Percentiles rank a stretch among this genome's conserved stretches.
Evolutionary conservation across 2,329 filamentous ascomycete genomes (phyloP).

Genomic region (Metarhizium guizhouense): DNA sequence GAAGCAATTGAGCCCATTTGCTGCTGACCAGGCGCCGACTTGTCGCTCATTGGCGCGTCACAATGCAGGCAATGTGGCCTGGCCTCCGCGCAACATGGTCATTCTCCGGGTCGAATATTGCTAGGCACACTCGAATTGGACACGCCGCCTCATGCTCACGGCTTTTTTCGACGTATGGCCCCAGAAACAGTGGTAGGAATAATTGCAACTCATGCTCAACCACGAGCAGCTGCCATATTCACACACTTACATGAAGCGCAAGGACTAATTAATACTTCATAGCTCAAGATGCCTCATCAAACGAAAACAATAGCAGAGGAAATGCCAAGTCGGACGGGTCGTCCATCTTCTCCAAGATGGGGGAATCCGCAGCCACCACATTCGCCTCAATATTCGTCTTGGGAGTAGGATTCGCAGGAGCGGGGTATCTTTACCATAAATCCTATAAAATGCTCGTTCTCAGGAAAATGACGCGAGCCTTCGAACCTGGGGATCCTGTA

Average conservation of each 20-base stretch:
- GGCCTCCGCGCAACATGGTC: background rate
- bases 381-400: constrained; percentile 66
- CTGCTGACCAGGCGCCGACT: too few species aligned
- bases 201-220: background rate
- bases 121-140: background rate
- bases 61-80: constrained; percentile 3
- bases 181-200: constrained; percentile 2
- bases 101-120: background rate
- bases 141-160: background rate
- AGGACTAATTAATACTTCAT: background rate
- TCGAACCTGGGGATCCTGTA: constrained; percentile 84
- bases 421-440: constrained; percentile 70
- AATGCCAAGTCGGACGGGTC: constrained; percentile 17
- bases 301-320: background rate
- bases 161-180: constrained; percentile 3
- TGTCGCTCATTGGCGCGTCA: background rate
- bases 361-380: constrained; percentile 66
- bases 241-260: background rate
- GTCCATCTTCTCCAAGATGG: constrained; percentile 50
- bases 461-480: constrained; percentile 88
- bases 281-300: background rate
- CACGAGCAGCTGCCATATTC: background rate
- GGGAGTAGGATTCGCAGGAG: constrained; percentile 53
- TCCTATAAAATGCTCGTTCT: constrained; percentile 86
- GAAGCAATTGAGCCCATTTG: too few species aligned